These are phyloP conservation scores for Prunus davidiana DNA, from an alignment of 306 rosid species.

Conservation along the genomic window DNA sequence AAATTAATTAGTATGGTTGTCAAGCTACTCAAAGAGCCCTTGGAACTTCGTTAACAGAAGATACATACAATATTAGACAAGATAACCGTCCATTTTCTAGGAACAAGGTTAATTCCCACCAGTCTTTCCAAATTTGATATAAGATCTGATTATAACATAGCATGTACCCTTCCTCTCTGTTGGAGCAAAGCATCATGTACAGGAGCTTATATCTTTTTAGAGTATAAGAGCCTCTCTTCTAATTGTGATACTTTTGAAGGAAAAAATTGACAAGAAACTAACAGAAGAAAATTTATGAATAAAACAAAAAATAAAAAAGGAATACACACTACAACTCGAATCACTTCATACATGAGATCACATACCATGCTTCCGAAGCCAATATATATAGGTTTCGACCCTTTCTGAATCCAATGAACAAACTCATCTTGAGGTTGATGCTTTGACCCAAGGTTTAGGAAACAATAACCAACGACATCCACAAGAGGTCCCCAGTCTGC, in stretches of 20 bases:
- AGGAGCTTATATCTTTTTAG: neutral
- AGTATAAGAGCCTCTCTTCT: too few species aligned
- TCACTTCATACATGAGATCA: conserved; percentile 17
- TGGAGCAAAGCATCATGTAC: neutral
- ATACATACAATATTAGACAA: neutral
- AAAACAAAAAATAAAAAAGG: neutral
- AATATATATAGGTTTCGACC: conserved; percentile 77
- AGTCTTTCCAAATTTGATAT: neutral
- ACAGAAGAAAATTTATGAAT: neutral
- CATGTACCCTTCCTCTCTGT: neutral
- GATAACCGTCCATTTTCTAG: neutral
- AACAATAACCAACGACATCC: conserved; percentile 95
- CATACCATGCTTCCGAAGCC: conserved; percentile 99
- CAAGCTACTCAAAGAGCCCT: neutral
- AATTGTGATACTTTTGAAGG: neutral
- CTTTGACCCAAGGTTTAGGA: conserved; percentile 69
- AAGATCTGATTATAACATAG: neutral
- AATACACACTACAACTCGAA: neutral
- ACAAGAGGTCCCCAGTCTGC: conserved; percentile 96
- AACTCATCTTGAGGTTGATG: conserved; percentile 73
- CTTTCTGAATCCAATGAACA: conserved; percentile 73
- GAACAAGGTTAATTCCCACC: neutral
- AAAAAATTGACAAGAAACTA: conserved; percentile 6
- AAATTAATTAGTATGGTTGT: neutral
- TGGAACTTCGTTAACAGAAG: neutral